A percentile compares a stretch with the other conserved stretches of the same genome.
Evolutionary conservation across 2,329 filamentous ascomycete genomes (phyloP).

Genomic region (Leptographium procerum): DNA sequence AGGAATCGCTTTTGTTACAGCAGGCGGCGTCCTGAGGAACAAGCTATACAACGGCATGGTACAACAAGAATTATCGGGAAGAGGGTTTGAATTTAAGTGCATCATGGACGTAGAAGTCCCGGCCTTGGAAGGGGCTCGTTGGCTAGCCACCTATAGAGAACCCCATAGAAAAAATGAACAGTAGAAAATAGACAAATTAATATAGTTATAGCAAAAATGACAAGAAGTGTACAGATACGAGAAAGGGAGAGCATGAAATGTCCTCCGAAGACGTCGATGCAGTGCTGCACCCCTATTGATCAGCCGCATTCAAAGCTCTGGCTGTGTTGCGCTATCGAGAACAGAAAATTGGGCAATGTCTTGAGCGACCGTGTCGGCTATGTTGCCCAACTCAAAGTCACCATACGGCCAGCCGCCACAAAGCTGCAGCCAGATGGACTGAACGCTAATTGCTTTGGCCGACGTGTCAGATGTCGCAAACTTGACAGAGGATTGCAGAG

Average conservation of each 20-base stretch:
- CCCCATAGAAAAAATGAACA: not conserved
- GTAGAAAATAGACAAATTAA: not conserved
- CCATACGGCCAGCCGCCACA: slow-evolving; percentile 1
- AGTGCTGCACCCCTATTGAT: no score
- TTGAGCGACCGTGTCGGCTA: not conserved
- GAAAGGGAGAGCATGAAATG: no score
- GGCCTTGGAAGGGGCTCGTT: slow-evolving; percentile 3
- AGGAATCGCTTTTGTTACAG: slow-evolving; percentile 1
- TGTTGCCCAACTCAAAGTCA: not conserved
- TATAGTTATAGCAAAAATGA: not conserved
- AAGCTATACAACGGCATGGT: not conserved
- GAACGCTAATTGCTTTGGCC: not conserved
- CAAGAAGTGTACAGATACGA: not conserved
- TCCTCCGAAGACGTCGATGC: no score
- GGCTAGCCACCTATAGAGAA: not conserved
- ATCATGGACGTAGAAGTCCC: not conserved
- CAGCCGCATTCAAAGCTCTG: not conserved
- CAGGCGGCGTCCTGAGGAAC: slow-evolving; percentile 1
- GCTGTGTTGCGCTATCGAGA: not conserved
- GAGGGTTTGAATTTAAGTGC: not conserved
- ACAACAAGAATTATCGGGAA: not conserved
- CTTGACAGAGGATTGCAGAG: not conserved
- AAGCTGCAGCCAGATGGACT: slow-evolving; percentile 3
- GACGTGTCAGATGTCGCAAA: not conserved
- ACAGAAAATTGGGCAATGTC: not conserved